Evolutionary conservation across 1,284 basidiomycete species (phyloP).

Genomic region (Trichosporon inkin): DNA sequence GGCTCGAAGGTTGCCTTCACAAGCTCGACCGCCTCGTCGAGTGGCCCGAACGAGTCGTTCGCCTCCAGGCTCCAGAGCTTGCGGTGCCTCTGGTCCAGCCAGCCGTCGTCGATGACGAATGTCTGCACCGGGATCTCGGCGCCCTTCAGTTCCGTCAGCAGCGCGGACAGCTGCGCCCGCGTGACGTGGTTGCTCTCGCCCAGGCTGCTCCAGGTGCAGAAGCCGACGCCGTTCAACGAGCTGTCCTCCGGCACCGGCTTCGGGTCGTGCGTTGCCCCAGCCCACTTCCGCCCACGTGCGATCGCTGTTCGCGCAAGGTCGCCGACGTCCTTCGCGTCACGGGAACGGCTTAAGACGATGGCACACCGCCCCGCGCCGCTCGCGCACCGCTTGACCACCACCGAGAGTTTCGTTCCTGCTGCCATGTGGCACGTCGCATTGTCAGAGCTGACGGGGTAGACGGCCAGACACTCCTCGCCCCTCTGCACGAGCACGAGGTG

Average conservation of each 20-base stretch:
- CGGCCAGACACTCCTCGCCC: slow-evolving; percentile 4
- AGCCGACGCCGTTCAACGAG: slow-evolving; percentile 17
- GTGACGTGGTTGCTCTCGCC: slow-evolving; percentile 18
- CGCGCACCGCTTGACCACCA: neutral
- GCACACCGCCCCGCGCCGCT: neutral
- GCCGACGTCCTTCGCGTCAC: neutral
- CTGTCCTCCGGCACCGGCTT: neutral
- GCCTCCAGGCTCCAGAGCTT: slow-evolving; percentile 19
- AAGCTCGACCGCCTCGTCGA: slow-evolving; percentile 1
- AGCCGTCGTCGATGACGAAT: slow-evolving; percentile 43
- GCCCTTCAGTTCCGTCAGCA: slow-evolving; percentile 9
- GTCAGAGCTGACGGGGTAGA: slow-evolving; percentile 13
- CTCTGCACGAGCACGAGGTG: slow-evolving; percentile 11
- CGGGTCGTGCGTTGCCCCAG: neutral
- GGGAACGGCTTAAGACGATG: slow-evolving; percentile 1
- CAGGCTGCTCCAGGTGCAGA: slow-evolving; percentile 23
- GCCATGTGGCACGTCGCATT: slow-evolving; percentile 7
- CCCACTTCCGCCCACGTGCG: slow-evolving; percentile 3
- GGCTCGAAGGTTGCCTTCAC: slow-evolving; percentile 9
- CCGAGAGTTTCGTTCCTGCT: neutral
- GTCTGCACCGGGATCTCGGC: slow-evolving; percentile 28
- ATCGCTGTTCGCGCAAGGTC: slow-evolving; percentile 5
- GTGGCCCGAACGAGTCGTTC: slow-evolving; percentile 9
- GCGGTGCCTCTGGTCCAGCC: slow-evolving; percentile 29
- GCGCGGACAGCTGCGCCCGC: slow-evolving; percentile 6